phyloP scores from a whole-genome alignment of 1,139 yeast species.

The Yamadazyma sp. region DNA sequence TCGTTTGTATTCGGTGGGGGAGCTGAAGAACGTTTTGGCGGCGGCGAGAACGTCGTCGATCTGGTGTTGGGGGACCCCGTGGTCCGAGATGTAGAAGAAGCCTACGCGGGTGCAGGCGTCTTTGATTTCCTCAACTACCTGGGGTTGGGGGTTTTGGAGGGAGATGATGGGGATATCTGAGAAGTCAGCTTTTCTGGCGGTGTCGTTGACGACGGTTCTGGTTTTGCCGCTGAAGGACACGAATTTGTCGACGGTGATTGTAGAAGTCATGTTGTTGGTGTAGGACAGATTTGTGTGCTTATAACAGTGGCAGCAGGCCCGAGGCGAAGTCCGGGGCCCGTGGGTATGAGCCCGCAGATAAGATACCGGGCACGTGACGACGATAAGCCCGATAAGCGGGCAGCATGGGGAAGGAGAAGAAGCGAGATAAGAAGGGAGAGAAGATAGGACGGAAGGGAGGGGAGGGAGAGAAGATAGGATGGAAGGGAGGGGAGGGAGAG shows the following conservation, averaged over 20 bases:
- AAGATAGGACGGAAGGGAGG: too few species aligned
- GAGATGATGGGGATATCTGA: conserved; percentile 17
- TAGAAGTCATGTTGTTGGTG: too few species aligned
- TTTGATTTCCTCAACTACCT: conserved; percentile 10
- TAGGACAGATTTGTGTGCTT: too few species aligned
- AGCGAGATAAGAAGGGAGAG: too few species aligned
- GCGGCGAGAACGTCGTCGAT: conserved; percentile 10
- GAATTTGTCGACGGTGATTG: conserved; percentile 8
- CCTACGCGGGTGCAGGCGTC: conserved; percentile 17
- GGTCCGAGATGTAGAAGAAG: conserved; percentile 15
- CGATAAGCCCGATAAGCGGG: too few species aligned
- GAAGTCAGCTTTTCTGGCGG: conserved; percentile 14
- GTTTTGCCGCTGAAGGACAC: conserved; percentile 14
- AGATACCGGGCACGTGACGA: too few species aligned
- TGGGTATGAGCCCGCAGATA: too few species aligned
- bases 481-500: too few species aligned
- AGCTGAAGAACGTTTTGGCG: conserved; percentile 14
- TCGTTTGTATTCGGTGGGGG: conserved; percentile 12
- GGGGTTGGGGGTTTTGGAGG: conserved; percentile 7
- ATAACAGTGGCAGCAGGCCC: too few species aligned
- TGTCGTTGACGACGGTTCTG: conserved; percentile 10
- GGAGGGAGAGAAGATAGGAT: too few species aligned
- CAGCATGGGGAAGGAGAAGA: too few species aligned
- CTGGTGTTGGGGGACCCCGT: conserved; percentile 11
- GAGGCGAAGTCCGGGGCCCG: too few species aligned